A percentile compares a stretch with the other conserved stretches of the same genome.
phyloP scores from a whole-genome alignment of 2,329 filamentous ascomycete species.

The Ascochyta pisi region DNA sequence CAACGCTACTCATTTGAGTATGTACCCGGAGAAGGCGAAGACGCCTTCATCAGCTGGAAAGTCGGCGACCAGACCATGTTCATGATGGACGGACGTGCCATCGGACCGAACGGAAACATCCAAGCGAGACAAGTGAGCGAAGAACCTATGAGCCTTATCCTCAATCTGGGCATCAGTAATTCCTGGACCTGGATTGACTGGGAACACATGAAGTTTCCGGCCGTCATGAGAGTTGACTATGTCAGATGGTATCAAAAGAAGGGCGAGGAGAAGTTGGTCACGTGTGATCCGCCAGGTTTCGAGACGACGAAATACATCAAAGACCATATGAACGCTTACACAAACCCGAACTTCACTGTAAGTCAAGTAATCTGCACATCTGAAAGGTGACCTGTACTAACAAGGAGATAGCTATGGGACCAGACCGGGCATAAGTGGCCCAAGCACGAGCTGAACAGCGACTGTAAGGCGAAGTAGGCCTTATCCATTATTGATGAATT shows the following conservation, averaged over 20 bases:
- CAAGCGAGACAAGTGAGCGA: slow-evolving; percentile 56
- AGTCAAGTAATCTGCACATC: slow-evolving; percentile 28
- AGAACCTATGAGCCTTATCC: slow-evolving; percentile 62
- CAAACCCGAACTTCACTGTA: slow-evolving; percentile 60
- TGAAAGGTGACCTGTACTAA: slow-evolving; percentile 1
- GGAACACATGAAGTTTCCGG: slow-evolving; percentile 56
- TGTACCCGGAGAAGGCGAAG: slow-evolving; percentile 54
- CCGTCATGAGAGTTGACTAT: slow-evolving; percentile 62
- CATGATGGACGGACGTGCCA: slow-evolving; percentile 59
- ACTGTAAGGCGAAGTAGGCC: slow-evolving; percentile 32
- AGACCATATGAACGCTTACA: slow-evolving; percentile 56
- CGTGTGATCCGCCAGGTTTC: slow-evolving; percentile 62
- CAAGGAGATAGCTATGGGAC: slow-evolving; percentile 37
- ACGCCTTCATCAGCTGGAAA: slow-evolving; percentile 60
- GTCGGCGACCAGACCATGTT: slow-evolving; percentile 60
- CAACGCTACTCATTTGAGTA: slow-evolving; percentile 66
- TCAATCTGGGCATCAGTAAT: slow-evolving; percentile 61
- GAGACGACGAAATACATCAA: slow-evolving; percentile 61
- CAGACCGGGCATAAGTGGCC: slow-evolving; percentile 49
- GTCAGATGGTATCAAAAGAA: slow-evolving; percentile 62
- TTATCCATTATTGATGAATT: neutral
- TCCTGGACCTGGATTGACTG: slow-evolving; percentile 59
- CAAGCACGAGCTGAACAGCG: slow-evolving; percentile 53
- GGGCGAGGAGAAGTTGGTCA: slow-evolving; percentile 56
- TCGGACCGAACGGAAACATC: slow-evolving; percentile 63